Conservation (phyloP, 2,329 filamentous ascomycete genomes). For the Colletotrichum truncatum region DNA sequence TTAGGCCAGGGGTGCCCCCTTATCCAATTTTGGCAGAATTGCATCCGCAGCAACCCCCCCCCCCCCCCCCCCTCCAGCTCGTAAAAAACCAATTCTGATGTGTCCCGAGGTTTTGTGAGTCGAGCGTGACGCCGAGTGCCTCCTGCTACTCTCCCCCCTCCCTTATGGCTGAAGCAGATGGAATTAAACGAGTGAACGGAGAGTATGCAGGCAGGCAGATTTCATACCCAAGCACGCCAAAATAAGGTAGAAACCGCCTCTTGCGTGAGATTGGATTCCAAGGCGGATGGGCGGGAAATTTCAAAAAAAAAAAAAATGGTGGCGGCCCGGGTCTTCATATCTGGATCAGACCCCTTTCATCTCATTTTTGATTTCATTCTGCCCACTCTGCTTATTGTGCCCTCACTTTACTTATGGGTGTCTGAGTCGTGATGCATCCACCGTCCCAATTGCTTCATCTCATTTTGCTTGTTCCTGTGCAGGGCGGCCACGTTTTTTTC, state of each 20-base stretch:
- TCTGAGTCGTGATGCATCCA: constrained; percentile 27
- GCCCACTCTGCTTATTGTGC: constrained; percentile 16
- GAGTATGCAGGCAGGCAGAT: too few relatives aligned
- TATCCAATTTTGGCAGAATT: constrained; percentile 6
- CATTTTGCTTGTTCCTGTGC: neutral
- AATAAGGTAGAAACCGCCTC: too few relatives aligned
- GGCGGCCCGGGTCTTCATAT: neutral
- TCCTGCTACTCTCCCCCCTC: too few relatives aligned
- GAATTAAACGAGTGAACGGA: too few relatives aligned
- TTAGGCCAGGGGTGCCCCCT: neutral
- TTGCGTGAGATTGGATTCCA: neutral
- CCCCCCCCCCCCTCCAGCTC: too few relatives aligned
- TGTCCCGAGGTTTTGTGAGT: too few relatives aligned
- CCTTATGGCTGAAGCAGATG: too few relatives aligned
- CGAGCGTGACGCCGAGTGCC: too few relatives aligned
- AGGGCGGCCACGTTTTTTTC: constrained; percentile 17
- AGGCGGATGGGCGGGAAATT: neutral
- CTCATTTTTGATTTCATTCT: constrained; percentile 14
- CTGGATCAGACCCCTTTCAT: constrained; percentile 16
- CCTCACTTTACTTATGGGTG: neutral
- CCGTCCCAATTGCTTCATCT: neutral
- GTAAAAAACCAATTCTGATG: too few relatives aligned
- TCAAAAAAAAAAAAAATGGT: too few relatives aligned
- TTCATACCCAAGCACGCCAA: neutral
- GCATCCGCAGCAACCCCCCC: constrained; percentile 1